Conservation (phyloP, 2,329 filamentous ascomycete genomes). For the Endothia cerciana region DNA sequence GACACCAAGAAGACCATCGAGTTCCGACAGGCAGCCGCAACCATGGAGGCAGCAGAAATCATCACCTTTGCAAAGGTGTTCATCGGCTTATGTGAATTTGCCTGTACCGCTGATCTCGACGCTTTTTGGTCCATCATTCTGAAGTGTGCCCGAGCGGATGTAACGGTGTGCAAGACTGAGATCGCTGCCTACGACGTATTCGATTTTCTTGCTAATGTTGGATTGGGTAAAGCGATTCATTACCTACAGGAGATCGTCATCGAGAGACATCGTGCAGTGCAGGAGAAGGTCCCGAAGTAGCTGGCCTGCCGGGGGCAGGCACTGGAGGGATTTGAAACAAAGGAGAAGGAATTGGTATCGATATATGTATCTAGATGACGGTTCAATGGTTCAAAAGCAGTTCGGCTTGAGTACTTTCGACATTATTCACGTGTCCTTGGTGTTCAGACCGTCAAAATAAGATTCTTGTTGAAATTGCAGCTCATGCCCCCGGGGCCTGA, state of each 20-base stretch:
- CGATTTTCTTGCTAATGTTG: slow-evolving; percentile 1
- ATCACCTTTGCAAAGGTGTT: neutral
- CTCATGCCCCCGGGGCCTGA: too few relatives aligned
- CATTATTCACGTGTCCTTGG: too few relatives aligned
- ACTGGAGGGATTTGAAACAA: too few relatives aligned
- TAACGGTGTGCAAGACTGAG: neutral
- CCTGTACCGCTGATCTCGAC: neutral
- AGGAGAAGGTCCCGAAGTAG: neutral
- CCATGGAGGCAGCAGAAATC: neutral
- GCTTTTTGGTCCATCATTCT: neutral
- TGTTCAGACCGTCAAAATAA: too few relatives aligned
- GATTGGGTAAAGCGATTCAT: neutral
- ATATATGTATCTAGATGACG: too few relatives aligned
- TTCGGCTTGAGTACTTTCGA: too few relatives aligned
- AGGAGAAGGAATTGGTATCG: too few relatives aligned
- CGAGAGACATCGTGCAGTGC: neutral
- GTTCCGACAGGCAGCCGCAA: slow-evolving; percentile 10
- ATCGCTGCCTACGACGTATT: neutral
- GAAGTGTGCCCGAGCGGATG: slow-evolving; percentile 7
- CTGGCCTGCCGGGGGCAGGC: neutral
- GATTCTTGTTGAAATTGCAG: too few relatives aligned
- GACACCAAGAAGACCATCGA: neutral
- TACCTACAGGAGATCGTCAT: neutral
- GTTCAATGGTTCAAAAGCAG: too few relatives aligned
- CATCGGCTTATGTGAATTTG: slow-evolving; percentile 5